Base-by-base conservation (phyloP, 768 basidiomycete genomes). In the Podaxis carcinomalis region DNA sequence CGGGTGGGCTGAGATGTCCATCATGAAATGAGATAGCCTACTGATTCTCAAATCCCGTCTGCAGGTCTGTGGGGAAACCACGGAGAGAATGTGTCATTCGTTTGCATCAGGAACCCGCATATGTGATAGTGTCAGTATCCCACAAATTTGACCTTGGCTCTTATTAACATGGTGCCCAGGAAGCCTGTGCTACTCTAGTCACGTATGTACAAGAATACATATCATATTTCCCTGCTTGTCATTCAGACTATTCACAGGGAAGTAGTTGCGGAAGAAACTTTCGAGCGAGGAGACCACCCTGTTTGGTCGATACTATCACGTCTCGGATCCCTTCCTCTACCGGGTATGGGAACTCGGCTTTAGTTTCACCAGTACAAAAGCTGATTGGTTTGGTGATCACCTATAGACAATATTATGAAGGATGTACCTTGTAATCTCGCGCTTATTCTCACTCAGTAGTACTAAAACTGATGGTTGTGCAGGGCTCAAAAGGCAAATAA, bases 51-150 rank as follows among this genome's bases (percentile, higher is more conserved):
- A 19, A 32, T 32, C 10, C 35, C n/a, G 53, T 35, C 28, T 56
- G 4, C 62, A 82, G 79, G 59, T 67, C 3, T 86, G 88, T 65
- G 52, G 61, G 13, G 70, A 70, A 53, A 14, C 56, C 6, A 81
- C 78, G 0, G 70, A 67, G 2, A 61, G 62, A 4, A 72, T 76
- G 67, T 85, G 78, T 64, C 57, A 57, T 1, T 85, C 85, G 11
- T 88, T 83, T 64, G 73, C 80, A 1, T 65, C 83, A 2, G 72
- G 77, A 27, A 60, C 80, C 25, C 75, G 81, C 39, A 50, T 86
- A 7, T 89, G 87, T 62, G 65, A 66, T 14, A 63, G 66, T 39
- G 76, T 75, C 47, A 46, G 70, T 62, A 3, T 19, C 52, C 53
- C 49, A 4, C 16, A 32, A 28, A 7, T 39, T 28, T 23, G 25